Conservation (phyloP, 2,329 filamentous ascomycete genomes). For the Colletotrichum sp. region DNA sequence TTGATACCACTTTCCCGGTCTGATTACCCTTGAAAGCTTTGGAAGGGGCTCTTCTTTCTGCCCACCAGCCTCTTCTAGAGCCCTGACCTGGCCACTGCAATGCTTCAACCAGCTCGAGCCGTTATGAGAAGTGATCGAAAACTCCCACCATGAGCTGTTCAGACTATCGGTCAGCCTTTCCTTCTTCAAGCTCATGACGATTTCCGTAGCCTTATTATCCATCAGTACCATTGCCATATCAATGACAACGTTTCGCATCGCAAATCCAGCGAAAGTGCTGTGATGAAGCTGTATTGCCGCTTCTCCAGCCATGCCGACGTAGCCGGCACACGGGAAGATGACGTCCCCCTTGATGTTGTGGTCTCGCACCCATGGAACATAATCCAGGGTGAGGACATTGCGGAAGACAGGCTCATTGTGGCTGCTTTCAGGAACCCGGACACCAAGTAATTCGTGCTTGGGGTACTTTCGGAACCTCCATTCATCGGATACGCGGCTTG, state of each 20-base stretch:
- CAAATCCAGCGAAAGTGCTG: slow-evolving; percentile 19
- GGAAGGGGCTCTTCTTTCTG: background rate
- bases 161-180: background rate
- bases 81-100: background rate
- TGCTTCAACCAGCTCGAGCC: background rate
- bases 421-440: background rate
- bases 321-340: background rate
- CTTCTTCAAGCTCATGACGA: background rate
- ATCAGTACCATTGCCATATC: slow-evolving; percentile 18
- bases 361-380: background rate
- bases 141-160: background rate
- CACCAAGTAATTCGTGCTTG: background rate
- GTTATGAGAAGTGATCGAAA: background rate
- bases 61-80: background rate
- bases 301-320: slow-evolving; percentile 8
- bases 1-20: slow-evolving; percentile 1
- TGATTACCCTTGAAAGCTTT: slow-evolving; percentile 19
- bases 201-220: slow-evolving; percentile 16
- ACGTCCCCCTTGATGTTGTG: background rate
- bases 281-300: background rate
- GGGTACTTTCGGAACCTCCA: background rate
- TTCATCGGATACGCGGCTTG: background rate
- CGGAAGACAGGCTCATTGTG: background rate
- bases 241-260: slow-evolving; percentile 31
- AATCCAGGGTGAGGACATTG: background rate